These are phyloP conservation scores for Coemansia sp. DNA, from an alignment of 192 early-diverging fungal genomes.

Conservation along the genomic window DNA sequence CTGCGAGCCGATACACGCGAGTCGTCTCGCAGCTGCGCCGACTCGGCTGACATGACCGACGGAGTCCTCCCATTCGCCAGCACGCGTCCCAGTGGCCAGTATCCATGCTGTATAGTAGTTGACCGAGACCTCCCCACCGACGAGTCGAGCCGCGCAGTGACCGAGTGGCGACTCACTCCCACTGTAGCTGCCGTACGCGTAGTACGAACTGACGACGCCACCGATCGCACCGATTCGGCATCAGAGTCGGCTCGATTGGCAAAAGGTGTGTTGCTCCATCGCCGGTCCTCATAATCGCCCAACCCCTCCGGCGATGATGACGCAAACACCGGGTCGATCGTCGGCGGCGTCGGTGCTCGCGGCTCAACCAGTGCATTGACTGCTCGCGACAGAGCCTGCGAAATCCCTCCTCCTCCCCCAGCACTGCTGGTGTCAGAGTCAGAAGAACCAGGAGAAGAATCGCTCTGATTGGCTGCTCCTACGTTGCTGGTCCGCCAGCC, in stretches of 20 bases:
- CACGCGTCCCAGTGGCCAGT: conserved; percentile 5
- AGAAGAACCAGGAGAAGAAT: too few relatives aligned
- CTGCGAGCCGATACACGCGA: conserved; percentile 28
- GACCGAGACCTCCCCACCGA: too few relatives aligned
- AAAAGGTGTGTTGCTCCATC: neutral
- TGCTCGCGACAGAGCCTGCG: conserved; percentile 42
- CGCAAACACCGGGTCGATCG: conserved; percentile 35
- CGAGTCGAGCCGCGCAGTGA: neutral
- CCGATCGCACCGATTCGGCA: conserved; percentile 36
- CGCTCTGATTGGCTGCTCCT: too few relatives aligned
- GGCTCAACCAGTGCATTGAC: conserved; percentile 46
- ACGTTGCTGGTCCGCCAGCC: conserved; percentile 20
- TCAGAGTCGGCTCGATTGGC: conserved; percentile 15
- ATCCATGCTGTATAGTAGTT: conserved; percentile 24
- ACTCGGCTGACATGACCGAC: conserved; percentile 23
- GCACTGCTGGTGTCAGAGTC: neutral
- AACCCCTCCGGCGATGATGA: too few relatives aligned
- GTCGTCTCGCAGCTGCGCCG: conserved; percentile 39
- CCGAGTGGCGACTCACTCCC: conserved; percentile 12
- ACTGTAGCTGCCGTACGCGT: conserved; percentile 31
- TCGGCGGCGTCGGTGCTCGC: conserved; percentile 37
- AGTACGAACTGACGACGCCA: conserved; percentile 34
- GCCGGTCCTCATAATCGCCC: conserved; percentile 12
- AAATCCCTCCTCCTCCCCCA: conserved; percentile 24
- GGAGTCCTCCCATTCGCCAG: conserved; percentile 17